Evolutionary conservation across 139 green algal genomes (phyloP).

Genomic region (Chlamydomonas incerta): DNA sequence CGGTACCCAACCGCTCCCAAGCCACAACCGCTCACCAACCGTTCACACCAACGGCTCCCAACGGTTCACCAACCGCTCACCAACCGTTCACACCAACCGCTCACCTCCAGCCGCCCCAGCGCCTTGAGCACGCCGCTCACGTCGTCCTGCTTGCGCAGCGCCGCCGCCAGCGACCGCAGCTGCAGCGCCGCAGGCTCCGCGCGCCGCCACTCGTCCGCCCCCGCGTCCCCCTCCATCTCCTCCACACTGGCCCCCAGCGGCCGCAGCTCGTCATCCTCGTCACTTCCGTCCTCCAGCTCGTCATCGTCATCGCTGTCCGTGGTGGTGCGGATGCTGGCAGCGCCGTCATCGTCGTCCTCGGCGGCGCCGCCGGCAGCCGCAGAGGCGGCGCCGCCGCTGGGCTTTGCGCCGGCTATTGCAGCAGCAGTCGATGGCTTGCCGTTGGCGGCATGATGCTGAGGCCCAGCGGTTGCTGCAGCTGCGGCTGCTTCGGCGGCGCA

Average conservation of each 20-base stretch:
- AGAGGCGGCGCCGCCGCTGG: background rate
- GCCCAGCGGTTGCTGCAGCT: background rate
- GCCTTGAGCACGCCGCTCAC: constrained; percentile 65
- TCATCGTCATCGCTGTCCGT: constrained; percentile 41
- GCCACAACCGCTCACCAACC: too few relatives aligned
- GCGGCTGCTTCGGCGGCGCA: background rate
- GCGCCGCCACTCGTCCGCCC: constrained; percentile 19
- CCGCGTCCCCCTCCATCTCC: constrained; percentile 49
- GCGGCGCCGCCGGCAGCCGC: constrained; percentile 8
- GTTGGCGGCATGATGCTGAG: too few relatives aligned
- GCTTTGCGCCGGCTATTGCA: too few relatives aligned
- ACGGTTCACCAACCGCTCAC: too few relatives aligned
- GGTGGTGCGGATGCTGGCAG: background rate
- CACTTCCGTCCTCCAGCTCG: constrained; percentile 53
- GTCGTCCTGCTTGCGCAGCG: constrained; percentile 74
- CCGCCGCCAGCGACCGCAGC: constrained; percentile 57
- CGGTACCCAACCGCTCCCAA: too few relatives aligned
- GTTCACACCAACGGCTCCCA: too few relatives aligned
- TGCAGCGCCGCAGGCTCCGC: constrained; percentile 45
- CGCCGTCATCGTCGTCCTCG: background rate
- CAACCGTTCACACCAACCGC: too few relatives aligned
- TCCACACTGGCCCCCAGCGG: constrained; percentile 42
- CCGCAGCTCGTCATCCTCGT: background rate
- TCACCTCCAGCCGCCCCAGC: constrained; percentile 51
- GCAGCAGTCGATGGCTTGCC: too few relatives aligned